These are phyloP conservation scores for Prinsepia uniflora DNA, from an alignment of 306 rosid genomes.

Conservation along the genomic window DNA sequence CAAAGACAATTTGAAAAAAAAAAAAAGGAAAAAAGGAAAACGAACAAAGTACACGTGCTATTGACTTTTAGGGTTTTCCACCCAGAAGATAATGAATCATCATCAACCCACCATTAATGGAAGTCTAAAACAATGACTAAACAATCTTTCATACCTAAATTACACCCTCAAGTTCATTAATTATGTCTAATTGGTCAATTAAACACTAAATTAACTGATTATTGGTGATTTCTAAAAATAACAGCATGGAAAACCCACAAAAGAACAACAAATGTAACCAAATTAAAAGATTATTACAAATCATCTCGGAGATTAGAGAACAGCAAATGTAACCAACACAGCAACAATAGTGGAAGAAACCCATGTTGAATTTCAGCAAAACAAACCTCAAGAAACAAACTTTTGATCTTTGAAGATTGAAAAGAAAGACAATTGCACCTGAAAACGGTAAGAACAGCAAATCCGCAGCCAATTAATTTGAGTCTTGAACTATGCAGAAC, in stretches of 20 bases:
- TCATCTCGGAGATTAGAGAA: not conserved
- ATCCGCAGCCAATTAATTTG: constrained; percentile 13
- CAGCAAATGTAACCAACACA: not conserved
- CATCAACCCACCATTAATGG: constrained; percentile 7
- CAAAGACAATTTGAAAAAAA: not conserved
- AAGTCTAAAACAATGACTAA: not conserved
- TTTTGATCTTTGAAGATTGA: constrained; percentile 10
- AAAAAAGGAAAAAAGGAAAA: too few species aligned
- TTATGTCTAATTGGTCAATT: constrained; percentile 12
- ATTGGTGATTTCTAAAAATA: not conserved
- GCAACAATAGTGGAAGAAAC: constrained; percentile 17
- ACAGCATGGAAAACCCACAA: constrained; percentile 4
- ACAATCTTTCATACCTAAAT: constrained; percentile 1
- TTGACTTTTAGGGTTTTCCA: constrained; percentile 15
- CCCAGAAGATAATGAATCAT: constrained; percentile 22
- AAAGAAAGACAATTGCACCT: constrained; percentile 25
- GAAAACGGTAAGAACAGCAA: constrained; percentile 11
- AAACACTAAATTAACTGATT: not conserved
- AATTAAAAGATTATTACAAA: not conserved
- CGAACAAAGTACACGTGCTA: constrained; percentile 16
- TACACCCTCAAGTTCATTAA: constrained; percentile 2
- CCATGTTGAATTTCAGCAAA: constrained; percentile 22
- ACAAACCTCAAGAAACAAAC: constrained; percentile 18
- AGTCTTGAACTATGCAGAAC: constrained; percentile 9
- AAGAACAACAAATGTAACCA: not conserved